Percentiles rank a stretch among this genome's conserved stretches.
These are phyloP conservation scores for Leccinum brunneo-olivaceum DNA, from an alignment of 1,284 basidiomycete species.

Conservation along the genomic window DNA sequence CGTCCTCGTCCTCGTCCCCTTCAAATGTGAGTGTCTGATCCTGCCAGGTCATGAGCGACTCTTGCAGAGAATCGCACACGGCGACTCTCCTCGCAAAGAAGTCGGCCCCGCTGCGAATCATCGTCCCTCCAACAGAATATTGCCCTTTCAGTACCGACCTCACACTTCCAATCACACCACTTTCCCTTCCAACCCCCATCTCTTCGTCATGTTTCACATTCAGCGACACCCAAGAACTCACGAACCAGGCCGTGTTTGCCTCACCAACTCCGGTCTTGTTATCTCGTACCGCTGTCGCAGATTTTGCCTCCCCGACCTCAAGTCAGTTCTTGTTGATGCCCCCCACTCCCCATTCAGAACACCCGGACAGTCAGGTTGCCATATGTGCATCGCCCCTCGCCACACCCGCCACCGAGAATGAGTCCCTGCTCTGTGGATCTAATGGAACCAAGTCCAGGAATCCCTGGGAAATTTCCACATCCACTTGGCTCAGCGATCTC, in stretches of 20 bases:
- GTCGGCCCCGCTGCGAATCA: conserved; percentile 22
- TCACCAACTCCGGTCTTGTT: conserved; percentile 5
- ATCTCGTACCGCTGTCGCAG: conserved; percentile 7
- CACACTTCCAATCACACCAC: conserved; percentile 28
- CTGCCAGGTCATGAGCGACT: conserved; percentile 19
- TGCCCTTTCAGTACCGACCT: conserved; percentile 31
- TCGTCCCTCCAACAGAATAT: conserved; percentile 31
- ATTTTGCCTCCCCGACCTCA: conserved; percentile 29
- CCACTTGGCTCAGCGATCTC: conserved; percentile 31
- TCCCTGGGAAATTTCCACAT: conserved; percentile 18
- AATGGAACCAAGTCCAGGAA: conserved; percentile 13
- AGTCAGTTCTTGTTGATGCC: conserved; percentile 29
- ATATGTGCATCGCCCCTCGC: conserved; percentile 12
- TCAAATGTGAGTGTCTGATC: too few species aligned
- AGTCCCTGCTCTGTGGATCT: conserved; percentile 6
- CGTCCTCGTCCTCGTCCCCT: too few species aligned
- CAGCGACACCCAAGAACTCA: conserved; percentile 13
- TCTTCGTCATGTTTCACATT: conserved; percentile 27
- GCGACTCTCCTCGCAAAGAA: conserved; percentile 15
- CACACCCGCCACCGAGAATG: conserved; percentile 6
- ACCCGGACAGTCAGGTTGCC: conserved; percentile 4
- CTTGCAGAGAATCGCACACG: conserved; percentile 11
- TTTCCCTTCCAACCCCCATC: conserved; percentile 23
- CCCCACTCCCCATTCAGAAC: conserved; percentile 16
- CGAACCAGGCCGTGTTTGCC: conserved; percentile 5